Percentiles rank a stretch among this genome's conserved stretches.
Evolutionary conservation across 2,329 filamentous ascomycete genomes (phyloP).

Genomic region (Ophiocordyceps camponoti-leonardi): DNA sequence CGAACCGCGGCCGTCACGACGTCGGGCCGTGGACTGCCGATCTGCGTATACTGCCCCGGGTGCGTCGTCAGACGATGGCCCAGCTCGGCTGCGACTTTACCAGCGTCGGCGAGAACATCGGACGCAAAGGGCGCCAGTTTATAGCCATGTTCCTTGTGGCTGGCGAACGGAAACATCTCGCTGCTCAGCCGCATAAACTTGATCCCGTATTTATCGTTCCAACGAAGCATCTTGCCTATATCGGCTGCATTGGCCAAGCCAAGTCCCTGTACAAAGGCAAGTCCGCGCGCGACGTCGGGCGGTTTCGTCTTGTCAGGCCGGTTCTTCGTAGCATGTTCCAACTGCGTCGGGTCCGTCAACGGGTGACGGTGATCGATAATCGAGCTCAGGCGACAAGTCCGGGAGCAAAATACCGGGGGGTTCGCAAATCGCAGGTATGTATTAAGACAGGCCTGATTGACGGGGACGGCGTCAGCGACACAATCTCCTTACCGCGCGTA

Average conservation of each 20-base stretch:
- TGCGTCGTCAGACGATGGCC: constrained; percentile 81
- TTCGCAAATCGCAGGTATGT: constrained; percentile 74
- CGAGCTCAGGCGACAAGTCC: constrained; percentile 79
- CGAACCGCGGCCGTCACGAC: constrained; percentile 64
- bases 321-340: constrained; percentile 73
- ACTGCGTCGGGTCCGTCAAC: constrained; percentile 54
- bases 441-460: constrained; percentile 60
- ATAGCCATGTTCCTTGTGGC: constrained; percentile 75
- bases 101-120: constrained; percentile 58
- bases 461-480: constrained; percentile 2
- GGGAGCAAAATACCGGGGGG: constrained; percentile 74
- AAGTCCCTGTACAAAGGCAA: constrained; percentile 56
- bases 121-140: constrained; percentile 69
- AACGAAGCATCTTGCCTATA: constrained; percentile 68
- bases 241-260: constrained; percentile 72
- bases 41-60: constrained; percentile 82
- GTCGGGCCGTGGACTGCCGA: constrained; percentile 63
- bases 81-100: constrained; percentile 57
- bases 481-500: background rate
- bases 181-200: constrained; percentile 84
- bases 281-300: constrained; percentile 48
- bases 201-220: constrained; percentile 87
- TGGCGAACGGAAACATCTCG: constrained; percentile 95
- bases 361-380: constrained; percentile 82
- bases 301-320: constrained; percentile 59